Evolutionary conservation across 1,284 basidiomycete species (phyloP).

Genomic region (Cerioporus squamosus): DNA sequence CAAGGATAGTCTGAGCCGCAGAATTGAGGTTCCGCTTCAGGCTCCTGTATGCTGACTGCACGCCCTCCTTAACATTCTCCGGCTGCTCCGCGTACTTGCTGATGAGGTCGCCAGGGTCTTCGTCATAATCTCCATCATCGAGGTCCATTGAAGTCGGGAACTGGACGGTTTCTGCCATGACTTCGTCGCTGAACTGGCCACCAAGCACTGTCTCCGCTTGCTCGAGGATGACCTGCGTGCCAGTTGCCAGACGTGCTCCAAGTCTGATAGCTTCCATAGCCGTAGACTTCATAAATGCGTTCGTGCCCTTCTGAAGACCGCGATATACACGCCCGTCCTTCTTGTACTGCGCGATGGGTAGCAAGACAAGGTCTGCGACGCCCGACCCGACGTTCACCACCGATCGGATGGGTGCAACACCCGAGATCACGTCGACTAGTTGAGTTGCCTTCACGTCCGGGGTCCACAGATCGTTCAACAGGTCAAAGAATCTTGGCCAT

Average conservation of each 20-base stretch:
- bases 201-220: constrained; percentile 94
- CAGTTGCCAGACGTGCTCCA: constrained; percentile 93
- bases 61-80: constrained; percentile 79
- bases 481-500: constrained; percentile 86
- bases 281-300: constrained; percentile 90
- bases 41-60: constrained; percentile 90
- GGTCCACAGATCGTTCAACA: constrained; percentile 97
- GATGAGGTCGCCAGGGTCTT: constrained; percentile 56
- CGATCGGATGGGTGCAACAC: constrained; percentile 93
- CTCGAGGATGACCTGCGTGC: constrained; percentile 96
- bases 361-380: constrained; percentile 91
- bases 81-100: constrained; percentile 95
- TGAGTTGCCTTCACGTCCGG: constrained; percentile 99
- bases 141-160: constrained; percentile 37
- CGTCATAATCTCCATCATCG: constrained; percentile 45
- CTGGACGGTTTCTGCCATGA: constrained; percentile 71
- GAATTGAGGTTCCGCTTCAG: constrained; percentile 85
- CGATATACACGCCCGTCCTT: constrained; percentile 94
- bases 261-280: constrained; percentile 95
- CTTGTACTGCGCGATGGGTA: constrained; percentile 97
- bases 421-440: constrained; percentile 96
- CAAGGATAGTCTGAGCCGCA: constrained; percentile 97
- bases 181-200: constrained; percentile 66
- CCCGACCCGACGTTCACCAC: constrained; percentile 97
- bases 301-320: constrained; percentile 94